A percentile compares a stretch with the other conserved stretches of the same genome.
Conservation (phyloP, 2,329 filamentous ascomycete genomes). For the Aspergillus fischeri region DNA sequence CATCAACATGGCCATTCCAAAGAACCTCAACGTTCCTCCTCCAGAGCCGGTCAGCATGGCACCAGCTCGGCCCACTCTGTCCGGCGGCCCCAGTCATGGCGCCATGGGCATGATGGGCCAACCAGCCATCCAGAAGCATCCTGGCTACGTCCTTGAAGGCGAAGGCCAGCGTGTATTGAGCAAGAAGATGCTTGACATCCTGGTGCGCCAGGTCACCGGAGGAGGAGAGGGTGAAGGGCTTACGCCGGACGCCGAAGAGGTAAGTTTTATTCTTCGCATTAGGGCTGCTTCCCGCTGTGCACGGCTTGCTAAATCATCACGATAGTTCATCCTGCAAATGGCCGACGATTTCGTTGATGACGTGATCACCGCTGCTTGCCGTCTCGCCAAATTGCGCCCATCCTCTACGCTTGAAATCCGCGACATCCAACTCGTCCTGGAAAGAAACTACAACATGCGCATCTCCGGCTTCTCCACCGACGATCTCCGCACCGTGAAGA, state of each 20-base stretch:
- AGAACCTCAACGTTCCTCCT: constrained; percentile 67
- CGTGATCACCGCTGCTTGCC: constrained; percentile 80
- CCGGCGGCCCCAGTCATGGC: constrained; percentile 68
- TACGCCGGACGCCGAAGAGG: constrained; percentile 93
- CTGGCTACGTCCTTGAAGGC: constrained; percentile 80
- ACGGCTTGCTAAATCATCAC: constrained; percentile 4
- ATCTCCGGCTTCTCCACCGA: constrained; percentile 94
- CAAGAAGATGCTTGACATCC: constrained; percentile 95
- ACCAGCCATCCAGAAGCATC: constrained; percentile 76
- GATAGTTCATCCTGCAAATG: constrained; percentile 76
- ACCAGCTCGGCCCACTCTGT: constrained; percentile 73
- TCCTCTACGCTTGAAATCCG: constrained; percentile 87
- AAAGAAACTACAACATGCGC: constrained; percentile 82
- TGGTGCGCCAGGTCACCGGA: constrained; percentile 90
- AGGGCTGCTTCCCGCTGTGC: background rate
- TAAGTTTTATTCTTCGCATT: constrained; percentile 39
- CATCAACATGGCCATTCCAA: constrained; percentile 76
- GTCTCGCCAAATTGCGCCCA: constrained; percentile 86
- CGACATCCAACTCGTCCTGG: constrained; percentile 76
- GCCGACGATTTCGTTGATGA: constrained; percentile 95
- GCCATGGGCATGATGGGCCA: constrained; percentile 81
- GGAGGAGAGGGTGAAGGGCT: constrained; percentile 71
- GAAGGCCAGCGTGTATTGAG: constrained; percentile 91
- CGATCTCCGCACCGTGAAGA: constrained; percentile 88
- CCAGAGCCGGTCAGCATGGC: constrained; percentile 72